Evolutionary conservation across 495 filamentous ascomycete genomes (phyloP).

Genomic region (Penicillium egyptiacum): DNA sequence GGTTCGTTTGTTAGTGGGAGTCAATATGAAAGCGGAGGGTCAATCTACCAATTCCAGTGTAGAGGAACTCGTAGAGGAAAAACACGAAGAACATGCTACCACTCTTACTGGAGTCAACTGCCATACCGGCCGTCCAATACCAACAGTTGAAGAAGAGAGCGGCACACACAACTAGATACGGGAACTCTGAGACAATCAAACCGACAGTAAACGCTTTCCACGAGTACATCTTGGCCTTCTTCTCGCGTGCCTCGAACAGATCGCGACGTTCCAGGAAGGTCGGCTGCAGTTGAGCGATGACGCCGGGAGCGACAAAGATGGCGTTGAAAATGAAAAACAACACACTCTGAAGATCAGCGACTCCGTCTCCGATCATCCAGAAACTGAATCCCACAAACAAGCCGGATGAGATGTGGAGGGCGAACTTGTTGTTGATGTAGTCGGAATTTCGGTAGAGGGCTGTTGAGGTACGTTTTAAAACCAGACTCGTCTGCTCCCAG

Average conservation of each 20-base stretch:
- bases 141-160: slow-evolving; percentile 52
- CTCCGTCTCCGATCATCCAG: slow-evolving; percentile 33
- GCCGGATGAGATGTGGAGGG: slow-evolving; percentile 33
- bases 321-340: slow-evolving; percentile 52
- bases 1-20: not conserved
- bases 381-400: slow-evolving; percentile 45
- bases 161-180: slow-evolving; percentile 49
- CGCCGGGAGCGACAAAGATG: slow-evolving; percentile 49
- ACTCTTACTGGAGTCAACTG: slow-evolving; percentile 40
- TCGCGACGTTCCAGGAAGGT: slow-evolving; percentile 52
- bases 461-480: slow-evolving; percentile 56
- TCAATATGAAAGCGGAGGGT: not conserved
- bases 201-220: slow-evolving; percentile 53
- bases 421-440: slow-evolving; percentile 65
- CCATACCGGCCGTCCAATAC: slow-evolving; percentile 50
- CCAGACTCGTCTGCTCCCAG: slow-evolving; percentile 53
- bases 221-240: slow-evolving; percentile 54
- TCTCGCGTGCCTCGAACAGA: slow-evolving; percentile 52
- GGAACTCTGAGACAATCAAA: slow-evolving; percentile 52
- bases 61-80: slow-evolving; percentile 53
- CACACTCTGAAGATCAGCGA: slow-evolving; percentile 28
- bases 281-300: slow-evolving; percentile 52
- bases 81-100: slow-evolving; percentile 56
- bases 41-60: slow-evolving; percentile 52
- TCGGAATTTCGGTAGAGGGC: slow-evolving; percentile 60